Percentiles rank a stretch among this genome's conserved stretches.
Conservation (phyloP, 2,329 filamentous ascomycete genomes). For the Paecilomyces fulvus region DNA sequence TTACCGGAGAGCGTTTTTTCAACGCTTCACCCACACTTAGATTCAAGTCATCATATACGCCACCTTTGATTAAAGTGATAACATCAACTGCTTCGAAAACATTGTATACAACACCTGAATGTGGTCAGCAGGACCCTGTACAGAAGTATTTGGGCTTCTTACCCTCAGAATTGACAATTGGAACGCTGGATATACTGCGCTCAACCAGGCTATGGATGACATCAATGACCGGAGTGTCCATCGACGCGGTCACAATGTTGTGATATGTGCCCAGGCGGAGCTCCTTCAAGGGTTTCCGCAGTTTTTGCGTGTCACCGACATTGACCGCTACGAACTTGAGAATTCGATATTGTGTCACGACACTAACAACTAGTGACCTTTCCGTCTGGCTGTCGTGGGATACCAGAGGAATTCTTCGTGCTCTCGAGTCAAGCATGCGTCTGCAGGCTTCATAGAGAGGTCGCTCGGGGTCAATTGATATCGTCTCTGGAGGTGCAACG, state of each 20-base stretch:
- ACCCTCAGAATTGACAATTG: constrained; percentile 74
- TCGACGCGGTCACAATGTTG: constrained; percentile 70
- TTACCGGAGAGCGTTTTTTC: constrained; percentile 68
- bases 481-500: constrained; percentile 82
- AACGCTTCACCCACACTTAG: constrained; percentile 82
- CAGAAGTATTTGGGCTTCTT: constrained; percentile 11
- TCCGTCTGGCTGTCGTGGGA: constrained; percentile 92
- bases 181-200: constrained; percentile 88
- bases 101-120: constrained; percentile 65
- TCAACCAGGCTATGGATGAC: constrained; percentile 91
- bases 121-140: neutral
- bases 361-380: constrained; percentile 85
- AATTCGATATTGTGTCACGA: constrained; percentile 96
- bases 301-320: constrained; percentile 73
- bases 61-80: constrained; percentile 89
- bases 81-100: constrained; percentile 98
- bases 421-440: constrained; percentile 87
- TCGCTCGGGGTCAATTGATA: constrained; percentile 85
- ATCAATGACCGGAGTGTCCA: constrained; percentile 87
- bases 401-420: constrained; percentile 85
- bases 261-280: constrained; percentile 78
- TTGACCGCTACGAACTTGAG: constrained; percentile 99
- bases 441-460: constrained; percentile 93
- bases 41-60: constrained; percentile 82
- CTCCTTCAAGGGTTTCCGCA: constrained; percentile 80